Evolutionary conservation across 495 filamentous ascomycete species (phyloP).

Genomic region (Extremus antarcticus): DNA sequence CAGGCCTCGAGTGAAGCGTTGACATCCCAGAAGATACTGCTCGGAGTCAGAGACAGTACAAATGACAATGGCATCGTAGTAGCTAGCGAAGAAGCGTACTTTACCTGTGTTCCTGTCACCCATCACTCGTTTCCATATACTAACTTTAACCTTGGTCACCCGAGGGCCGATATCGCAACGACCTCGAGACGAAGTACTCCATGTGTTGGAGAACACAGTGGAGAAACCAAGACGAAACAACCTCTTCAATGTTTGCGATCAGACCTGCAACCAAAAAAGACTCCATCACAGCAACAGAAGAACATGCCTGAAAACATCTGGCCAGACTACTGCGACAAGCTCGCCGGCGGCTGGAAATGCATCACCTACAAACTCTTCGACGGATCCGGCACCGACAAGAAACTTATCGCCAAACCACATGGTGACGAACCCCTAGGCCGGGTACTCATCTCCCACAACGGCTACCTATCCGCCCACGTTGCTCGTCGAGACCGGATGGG

Average conservation of each 20-base stretch:
- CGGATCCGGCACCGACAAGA: constrained; percentile 1
- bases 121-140: no score
- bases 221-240: no score
- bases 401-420: constrained; percentile 16
- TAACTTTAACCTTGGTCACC: not conserved
- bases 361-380: constrained; percentile 11
- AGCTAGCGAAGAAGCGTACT: no score
- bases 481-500: constrained; percentile 2
- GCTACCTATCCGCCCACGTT: constrained; percentile 12
- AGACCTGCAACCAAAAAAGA: no score
- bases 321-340: constrained; percentile 1
- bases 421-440: constrained; percentile 13
- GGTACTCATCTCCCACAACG: constrained; percentile 5
- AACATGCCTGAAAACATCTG: constrained; percentile 7
- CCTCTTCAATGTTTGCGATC: no score
- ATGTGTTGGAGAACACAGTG: not conserved
- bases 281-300: not conserved
- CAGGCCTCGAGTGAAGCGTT: no score
- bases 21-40: no score
- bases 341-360: constrained; percentile 18
- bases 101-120: no score
- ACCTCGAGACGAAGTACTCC: not conserved
- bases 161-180: not conserved
- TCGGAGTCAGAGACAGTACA: no score
- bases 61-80: no score